Conservation (phyloP, 1,284 basidiomycete genomes). For the Chiua sp. region DNA sequence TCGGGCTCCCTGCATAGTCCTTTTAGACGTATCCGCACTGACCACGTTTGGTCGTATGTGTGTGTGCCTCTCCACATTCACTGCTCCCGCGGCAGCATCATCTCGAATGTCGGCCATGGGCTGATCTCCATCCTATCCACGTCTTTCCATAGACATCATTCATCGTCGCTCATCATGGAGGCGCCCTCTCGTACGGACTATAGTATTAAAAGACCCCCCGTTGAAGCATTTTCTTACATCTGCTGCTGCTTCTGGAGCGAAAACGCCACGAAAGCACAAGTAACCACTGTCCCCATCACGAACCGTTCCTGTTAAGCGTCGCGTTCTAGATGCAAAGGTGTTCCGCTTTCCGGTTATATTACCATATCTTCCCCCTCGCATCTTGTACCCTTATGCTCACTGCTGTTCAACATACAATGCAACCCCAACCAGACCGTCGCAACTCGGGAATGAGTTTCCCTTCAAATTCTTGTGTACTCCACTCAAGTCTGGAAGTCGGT, state of each 20-base stretch:
- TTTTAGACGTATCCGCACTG: too few relatives aligned
- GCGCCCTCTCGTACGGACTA: constrained; percentile 39
- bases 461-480: too few relatives aligned
- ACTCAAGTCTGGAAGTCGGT: constrained; percentile 49
- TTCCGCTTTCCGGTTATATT: constrained; percentile 35
- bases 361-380: constrained; percentile 25
- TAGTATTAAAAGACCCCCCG: constrained; percentile 61
- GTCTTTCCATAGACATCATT: constrained; percentile 8
- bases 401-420: constrained; percentile 18
- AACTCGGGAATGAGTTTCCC: constrained; percentile 67
- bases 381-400: constrained; percentile 15
- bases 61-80: too few relatives aligned
- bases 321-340: constrained; percentile 65
- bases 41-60: too few relatives aligned
- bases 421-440: constrained; percentile 45
- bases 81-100: too few relatives aligned
- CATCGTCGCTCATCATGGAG: constrained; percentile 27
- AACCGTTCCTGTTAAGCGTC: constrained; percentile 67
- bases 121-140: constrained; percentile 26
- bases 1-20: too few relatives aligned
- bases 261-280: constrained; percentile 41
- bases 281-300: constrained; percentile 59
- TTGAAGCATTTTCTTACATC: constrained; percentile 55
- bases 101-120: constrained; percentile 19
- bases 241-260: constrained; percentile 27